A percentile compares a stretch with the other conserved stretches of the same genome.
These are phyloP conservation scores for Lithospermum erythrorhizon DNA, from an alignment of 257 asterid species.

Conservation along the genomic window DNA sequence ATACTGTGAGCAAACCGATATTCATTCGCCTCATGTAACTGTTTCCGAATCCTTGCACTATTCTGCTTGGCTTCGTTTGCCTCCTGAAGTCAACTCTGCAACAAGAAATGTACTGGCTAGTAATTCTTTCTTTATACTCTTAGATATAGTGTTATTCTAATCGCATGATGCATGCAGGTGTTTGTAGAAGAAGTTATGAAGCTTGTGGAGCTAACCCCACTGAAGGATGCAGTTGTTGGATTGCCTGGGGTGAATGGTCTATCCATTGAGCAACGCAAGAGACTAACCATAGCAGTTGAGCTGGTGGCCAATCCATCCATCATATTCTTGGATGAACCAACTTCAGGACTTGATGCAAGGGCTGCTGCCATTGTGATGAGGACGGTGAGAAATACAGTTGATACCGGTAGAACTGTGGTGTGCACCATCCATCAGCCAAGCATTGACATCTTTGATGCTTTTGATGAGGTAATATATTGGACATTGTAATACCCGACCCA, in stretches of 20 bases:
- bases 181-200: constrained; percentile 77
- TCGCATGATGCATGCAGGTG: constrained; percentile 29
- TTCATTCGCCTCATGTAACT: constrained; percentile 85
- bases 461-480: constrained; percentile 50
- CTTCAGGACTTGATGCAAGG: constrained; percentile 88
- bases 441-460: constrained; percentile 75
- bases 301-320: constrained; percentile 89
- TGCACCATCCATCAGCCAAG: constrained; percentile 96
- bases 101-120: constrained; percentile 45
- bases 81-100: constrained; percentile 48
- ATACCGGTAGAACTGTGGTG: constrained; percentile 80
- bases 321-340: constrained; percentile 89
- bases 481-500: too few species aligned
- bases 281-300: constrained; percentile 77
- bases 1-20: constrained; percentile 82
- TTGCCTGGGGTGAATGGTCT: constrained; percentile 76
- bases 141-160: not conserved
- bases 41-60: constrained; percentile 67
- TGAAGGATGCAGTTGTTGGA: constrained; percentile 60
- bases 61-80: constrained; percentile 81
- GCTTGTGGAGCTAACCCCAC: constrained; percentile 61
- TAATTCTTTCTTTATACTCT: constrained; percentile 2
- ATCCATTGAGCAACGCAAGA: constrained; percentile 76
- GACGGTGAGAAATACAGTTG: constrained; percentile 81
- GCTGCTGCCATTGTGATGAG: constrained; percentile 93